Conservation (phyloP, 2,329 filamentous ascomycete species). For the Colletotrichum eremochloae region DNA sequence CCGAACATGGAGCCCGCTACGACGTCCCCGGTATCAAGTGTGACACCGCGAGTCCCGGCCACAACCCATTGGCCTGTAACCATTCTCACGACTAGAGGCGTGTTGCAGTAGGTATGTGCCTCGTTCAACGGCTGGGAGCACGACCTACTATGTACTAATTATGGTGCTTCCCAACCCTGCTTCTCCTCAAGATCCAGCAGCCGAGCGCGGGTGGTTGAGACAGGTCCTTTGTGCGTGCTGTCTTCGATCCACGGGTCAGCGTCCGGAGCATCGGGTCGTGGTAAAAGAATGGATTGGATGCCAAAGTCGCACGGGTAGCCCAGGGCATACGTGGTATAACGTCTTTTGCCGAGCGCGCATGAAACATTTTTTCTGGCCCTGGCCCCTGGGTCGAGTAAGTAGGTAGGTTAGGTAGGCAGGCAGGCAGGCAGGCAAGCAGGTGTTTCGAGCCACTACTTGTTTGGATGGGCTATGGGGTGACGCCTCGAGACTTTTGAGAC, state of each 20-base stretch:
- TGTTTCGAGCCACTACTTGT: neutral
- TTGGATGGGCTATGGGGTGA: neutral
- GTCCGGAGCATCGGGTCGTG: constrained; percentile 31
- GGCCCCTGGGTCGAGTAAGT: neutral
- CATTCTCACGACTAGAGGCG: neutral
- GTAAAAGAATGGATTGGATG: constrained; percentile 16
- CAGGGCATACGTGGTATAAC: constrained; percentile 32
- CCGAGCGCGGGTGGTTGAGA: constrained; percentile 22
- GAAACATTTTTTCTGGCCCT: neutral
- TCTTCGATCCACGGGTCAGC: constrained; percentile 35
- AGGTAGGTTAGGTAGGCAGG: neutral
- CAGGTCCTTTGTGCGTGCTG: constrained; percentile 32
- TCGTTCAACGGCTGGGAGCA: constrained; percentile 12
- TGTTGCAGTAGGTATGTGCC: neutral
- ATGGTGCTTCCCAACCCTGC: neutral
- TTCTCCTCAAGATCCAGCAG: constrained; percentile 18
- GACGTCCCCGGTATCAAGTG: neutral
- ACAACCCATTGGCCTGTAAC: neutral
- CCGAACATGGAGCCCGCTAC: constrained; percentile 16
- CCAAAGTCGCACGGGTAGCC: constrained; percentile 20
- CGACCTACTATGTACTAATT: neutral
- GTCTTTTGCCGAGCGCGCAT: constrained; percentile 31
- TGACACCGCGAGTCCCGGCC: neutral
- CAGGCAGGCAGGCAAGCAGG: neutral
- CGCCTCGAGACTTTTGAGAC: neutral